Conservation (phyloP, 306 rosid genomes). For the Prinsepia uniflora region DNA sequence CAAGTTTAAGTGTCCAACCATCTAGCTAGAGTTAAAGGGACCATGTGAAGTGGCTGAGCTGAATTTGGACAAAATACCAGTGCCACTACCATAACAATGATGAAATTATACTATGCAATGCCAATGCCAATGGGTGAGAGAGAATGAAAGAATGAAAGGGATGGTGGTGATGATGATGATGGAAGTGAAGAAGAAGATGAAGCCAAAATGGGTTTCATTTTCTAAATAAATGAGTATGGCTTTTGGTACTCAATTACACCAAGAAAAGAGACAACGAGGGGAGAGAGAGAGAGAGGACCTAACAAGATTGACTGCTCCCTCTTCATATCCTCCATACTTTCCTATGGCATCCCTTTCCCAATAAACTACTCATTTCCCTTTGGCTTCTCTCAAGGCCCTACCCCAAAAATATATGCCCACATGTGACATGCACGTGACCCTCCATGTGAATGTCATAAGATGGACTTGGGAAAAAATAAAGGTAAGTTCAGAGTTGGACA, state of each 20-base stretch:
- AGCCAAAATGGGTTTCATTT: constrained; percentile 63
- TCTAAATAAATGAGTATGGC: constrained; percentile 67
- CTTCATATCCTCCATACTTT: constrained; percentile 2
- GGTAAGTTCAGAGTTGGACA: neutral
- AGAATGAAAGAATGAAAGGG: neutral
- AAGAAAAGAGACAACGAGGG: constrained; percentile 54
- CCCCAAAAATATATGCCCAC: neutral
- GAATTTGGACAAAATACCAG: constrained; percentile 48
- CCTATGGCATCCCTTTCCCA: constrained; percentile 25
- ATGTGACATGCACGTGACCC: constrained; percentile 13
- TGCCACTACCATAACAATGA: constrained; percentile 42
- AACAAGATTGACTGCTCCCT: constrained; percentile 56
- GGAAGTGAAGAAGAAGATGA: constrained; percentile 48
- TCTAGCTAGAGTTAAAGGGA: constrained; percentile 28
- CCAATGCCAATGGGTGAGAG: constrained; percentile 22
- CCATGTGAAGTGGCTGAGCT: constrained; percentile 43
- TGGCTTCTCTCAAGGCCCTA: constrained; percentile 22
- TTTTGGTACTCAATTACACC: constrained; percentile 68
- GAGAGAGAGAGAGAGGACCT: constrained; percentile 51
- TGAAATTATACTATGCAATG: neutral
- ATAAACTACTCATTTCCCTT: constrained; percentile 23
- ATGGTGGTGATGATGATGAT: constrained; percentile 36
- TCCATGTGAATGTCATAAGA: neutral
- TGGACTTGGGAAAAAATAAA: neutral
- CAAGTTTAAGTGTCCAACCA: constrained; percentile 19